Percentiles rank a stretch among this genome's conserved stretches.
These are phyloP conservation scores for Xylaria digitata DNA, from an alignment of 2,329 filamentous ascomycete species.

Conservation along the genomic window DNA sequence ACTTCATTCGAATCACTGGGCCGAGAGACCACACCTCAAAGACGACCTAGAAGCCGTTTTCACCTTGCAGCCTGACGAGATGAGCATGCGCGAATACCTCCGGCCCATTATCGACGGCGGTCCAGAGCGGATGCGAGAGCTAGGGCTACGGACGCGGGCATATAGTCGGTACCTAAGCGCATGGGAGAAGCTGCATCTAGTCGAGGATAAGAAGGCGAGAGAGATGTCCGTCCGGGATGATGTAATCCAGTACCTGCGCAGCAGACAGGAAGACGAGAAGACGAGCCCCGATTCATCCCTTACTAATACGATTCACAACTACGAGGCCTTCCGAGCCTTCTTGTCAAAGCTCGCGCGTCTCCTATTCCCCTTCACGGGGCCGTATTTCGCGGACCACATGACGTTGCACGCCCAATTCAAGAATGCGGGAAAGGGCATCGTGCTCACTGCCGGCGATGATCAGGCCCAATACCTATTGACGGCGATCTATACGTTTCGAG, in stretches of 20 bases:
- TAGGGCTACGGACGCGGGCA: slow-evolving; percentile 54
- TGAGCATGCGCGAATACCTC: slow-evolving; percentile 52
- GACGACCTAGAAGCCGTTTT: slow-evolving; percentile 45
- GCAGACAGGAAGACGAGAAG: slow-evolving; percentile 32
- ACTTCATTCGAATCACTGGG: not conserved
- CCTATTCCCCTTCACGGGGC: slow-evolving; percentile 55
- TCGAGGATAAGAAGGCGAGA: slow-evolving; percentile 47
- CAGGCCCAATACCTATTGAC: slow-evolving; percentile 58
- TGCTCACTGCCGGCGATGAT: slow-evolving; percentile 57
- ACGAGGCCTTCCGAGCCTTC: slow-evolving; percentile 56
- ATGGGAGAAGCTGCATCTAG: slow-evolving; percentile 54
- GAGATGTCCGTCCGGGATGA: slow-evolving; percentile 55
- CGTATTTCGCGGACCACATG: slow-evolving; percentile 59
- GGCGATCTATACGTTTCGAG: slow-evolving; percentile 53
- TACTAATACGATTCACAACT: slow-evolving; percentile 53
- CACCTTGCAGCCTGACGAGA: slow-evolving; percentile 49
- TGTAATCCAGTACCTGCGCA: slow-evolving; percentile 52
- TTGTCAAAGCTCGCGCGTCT: slow-evolving; percentile 53
- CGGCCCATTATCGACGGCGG: slow-evolving; percentile 54
- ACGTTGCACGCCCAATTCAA: slow-evolving; percentile 56
- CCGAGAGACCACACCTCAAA: slow-evolving; percentile 36
- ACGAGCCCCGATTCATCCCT: slow-evolving; percentile 37
- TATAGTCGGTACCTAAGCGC: slow-evolving; percentile 55
- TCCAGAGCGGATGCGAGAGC: slow-evolving; percentile 53
- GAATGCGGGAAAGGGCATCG: slow-evolving; percentile 56